Percentiles rank a stretch among this genome's conserved stretches.
Evolutionary conservation across 2,329 filamentous ascomycete species (phyloP).

Genomic region (Paraphaeosphaeria minitans): DNA sequence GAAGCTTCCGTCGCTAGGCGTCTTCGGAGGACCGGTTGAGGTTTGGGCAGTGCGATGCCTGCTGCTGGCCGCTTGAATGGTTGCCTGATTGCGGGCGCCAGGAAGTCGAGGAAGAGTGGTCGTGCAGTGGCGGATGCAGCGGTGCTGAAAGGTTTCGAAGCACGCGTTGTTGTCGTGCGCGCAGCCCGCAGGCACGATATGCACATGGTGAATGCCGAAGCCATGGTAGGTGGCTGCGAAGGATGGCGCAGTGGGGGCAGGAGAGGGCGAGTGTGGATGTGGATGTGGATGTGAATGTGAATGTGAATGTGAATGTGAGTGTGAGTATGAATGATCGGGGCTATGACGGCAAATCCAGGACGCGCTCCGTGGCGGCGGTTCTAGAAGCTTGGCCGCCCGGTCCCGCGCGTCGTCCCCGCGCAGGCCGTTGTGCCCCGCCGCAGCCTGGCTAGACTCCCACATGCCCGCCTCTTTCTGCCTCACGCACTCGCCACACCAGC

Average conservation of each 20-base stretch:
- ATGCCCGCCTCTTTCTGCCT: slow-evolving; percentile 8
- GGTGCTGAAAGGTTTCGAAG: slow-evolving; percentile 8
- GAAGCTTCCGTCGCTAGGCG: slow-evolving; percentile 35
- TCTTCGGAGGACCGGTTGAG: slow-evolving; percentile 40
- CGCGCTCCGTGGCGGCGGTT: not conserved
- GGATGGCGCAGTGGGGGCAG: not conserved
- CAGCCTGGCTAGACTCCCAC: not conserved
- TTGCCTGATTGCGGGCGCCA: slow-evolving; percentile 23
- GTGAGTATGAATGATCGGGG: slow-evolving; percentile 14
- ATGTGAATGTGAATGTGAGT: no score
- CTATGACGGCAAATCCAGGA: slow-evolving; percentile 19
- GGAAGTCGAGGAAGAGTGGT: slow-evolving; percentile 39
- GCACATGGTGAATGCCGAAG: slow-evolving; percentile 37
- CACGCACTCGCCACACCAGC: slow-evolving; percentile 3
- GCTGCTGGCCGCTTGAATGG: not conserved
- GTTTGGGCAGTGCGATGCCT: not conserved
- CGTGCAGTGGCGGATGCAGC: slow-evolving; percentile 28
- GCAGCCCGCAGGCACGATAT: slow-evolving; percentile 36
- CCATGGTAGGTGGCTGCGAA: slow-evolving; percentile 22
- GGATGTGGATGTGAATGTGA: no score
- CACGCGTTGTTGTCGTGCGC: slow-evolving; percentile 13
- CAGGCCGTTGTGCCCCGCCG: not conserved
- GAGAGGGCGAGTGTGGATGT: no score
- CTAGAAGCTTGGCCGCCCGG: slow-evolving; percentile 5
- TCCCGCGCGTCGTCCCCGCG: not conserved